phyloP scores from a whole-genome alignment of 2,329 filamentous ascomycete species.

The Penicillium decumbens region DNA sequence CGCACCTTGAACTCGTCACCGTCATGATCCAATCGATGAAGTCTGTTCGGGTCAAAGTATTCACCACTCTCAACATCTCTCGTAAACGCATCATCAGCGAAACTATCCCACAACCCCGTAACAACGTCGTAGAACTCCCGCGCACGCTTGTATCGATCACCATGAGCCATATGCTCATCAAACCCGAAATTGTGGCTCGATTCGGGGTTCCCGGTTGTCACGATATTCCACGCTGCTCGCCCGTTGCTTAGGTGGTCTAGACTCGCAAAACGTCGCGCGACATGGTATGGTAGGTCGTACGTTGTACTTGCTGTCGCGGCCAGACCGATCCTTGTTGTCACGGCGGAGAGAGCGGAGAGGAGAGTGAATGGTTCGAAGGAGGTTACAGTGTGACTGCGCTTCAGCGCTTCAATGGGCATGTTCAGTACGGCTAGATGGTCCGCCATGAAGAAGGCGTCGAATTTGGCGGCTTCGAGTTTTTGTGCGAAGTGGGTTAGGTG shows the following conservation, averaged over 20 bases:
- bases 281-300: constrained; percentile 51
- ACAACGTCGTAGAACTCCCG: constrained; percentile 53
- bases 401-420: constrained; percentile 55
- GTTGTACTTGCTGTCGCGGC: constrained; percentile 52
- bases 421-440: constrained; percentile 54
- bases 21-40: constrained; percentile 51
- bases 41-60: constrained; percentile 50
- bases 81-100: constrained; percentile 54
- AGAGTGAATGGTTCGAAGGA: constrained; percentile 56
- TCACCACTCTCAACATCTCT: constrained; percentile 47
- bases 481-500: constrained; percentile 53
- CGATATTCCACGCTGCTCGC: constrained; percentile 53
- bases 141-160: constrained; percentile 50
- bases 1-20: constrained; percentile 47
- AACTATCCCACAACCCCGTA: constrained; percentile 52
- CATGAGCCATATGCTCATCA: constrained; percentile 49
- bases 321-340: constrained; percentile 50
- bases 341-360: constrained; percentile 47
- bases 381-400: constrained; percentile 55
- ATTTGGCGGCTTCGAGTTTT: constrained; percentile 52
- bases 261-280: constrained; percentile 51
- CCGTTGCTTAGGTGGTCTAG: constrained; percentile 50
- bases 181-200: constrained; percentile 51
- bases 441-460: constrained; percentile 56
- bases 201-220: constrained; percentile 52